Evolutionary conservation across 768 basidiomycete species (phyloP).

Genomic region (Suillus subaureus): DNA sequence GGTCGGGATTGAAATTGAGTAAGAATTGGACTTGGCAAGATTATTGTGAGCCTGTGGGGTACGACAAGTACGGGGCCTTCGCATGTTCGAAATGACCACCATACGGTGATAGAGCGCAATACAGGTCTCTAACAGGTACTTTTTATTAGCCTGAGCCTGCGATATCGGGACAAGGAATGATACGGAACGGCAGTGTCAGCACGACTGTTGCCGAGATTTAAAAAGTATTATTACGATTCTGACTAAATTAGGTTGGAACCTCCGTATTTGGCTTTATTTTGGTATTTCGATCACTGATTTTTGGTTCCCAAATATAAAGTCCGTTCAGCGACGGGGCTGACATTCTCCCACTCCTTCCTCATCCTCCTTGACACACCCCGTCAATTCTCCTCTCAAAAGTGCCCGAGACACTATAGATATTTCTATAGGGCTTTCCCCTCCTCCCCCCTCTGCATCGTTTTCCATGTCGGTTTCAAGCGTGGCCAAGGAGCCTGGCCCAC

Average conservation of each 20-base stretch:
- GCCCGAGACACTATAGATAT: constrained; percentile 24
- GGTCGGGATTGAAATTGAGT: neutral
- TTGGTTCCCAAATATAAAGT: constrained; percentile 36
- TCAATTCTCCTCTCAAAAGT: constrained; percentile 16
- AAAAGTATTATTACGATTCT: constrained; percentile 22
- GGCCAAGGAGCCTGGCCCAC: constrained; percentile 70
- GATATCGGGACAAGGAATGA: constrained; percentile 22
- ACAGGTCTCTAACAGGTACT: neutral
- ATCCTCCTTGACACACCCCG: constrained; percentile 15
- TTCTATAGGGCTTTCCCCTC: constrained; percentile 30
- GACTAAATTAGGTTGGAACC: constrained; percentile 12
- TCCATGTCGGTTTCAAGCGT: constrained; percentile 43
- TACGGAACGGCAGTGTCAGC: constrained; percentile 14
- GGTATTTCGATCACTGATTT: constrained; percentile 29
- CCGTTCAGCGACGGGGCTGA: constrained; percentile 27
- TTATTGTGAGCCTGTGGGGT: neutral
- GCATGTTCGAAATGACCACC: neutral
- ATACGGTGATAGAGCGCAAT: constrained; percentile 5
- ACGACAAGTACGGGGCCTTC: neutral
- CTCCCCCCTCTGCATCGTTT: constrained; percentile 3
- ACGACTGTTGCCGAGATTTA: constrained; percentile 26
- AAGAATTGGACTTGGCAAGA: neutral
- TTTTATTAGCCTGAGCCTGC: neutral
- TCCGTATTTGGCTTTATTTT: constrained; percentile 30
- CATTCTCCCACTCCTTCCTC: constrained; percentile 35